These are phyloP conservation scores for Venturia nashicola DNA, from an alignment of 2,329 filamentous ascomycete species.

Conservation along the genomic window DNA sequence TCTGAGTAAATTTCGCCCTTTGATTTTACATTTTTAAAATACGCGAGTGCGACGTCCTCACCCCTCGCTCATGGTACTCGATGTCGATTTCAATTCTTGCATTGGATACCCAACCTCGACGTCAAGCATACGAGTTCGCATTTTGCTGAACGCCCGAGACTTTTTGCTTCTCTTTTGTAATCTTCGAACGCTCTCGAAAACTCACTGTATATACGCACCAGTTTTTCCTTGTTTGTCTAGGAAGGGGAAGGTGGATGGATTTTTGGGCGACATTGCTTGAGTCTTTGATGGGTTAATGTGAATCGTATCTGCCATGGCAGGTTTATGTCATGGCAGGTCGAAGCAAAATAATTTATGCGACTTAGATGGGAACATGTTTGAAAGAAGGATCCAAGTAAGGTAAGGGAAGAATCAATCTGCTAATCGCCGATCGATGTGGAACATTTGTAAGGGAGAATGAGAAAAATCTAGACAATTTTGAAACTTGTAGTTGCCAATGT, in stretches of 20 bases:
- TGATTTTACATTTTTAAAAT: neutral
- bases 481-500: too few relatives aligned
- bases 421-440: neutral
- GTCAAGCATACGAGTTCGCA: neutral
- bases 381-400: too few relatives aligned
- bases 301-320: neutral
- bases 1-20: slow-evolving; percentile 35
- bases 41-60: neutral
- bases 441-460: too few relatives aligned
- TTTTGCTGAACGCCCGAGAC: neutral
- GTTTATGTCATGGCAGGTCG: neutral
- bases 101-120: neutral
- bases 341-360: neutral
- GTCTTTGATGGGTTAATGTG: neutral
- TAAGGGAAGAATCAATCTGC: neutral
- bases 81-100: neutral
- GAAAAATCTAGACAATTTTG: too few relatives aligned
- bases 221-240: neutral
- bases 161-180: neutral
- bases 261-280: neutral
- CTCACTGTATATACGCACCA: neutral
- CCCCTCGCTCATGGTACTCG: neutral
- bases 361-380: neutral
- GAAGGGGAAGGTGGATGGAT: too few relatives aligned
- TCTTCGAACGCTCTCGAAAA: neutral